phyloP scores from a whole-genome alignment of 2,329 filamentous ascomycete genomes.

The Curvularia hawaiiensis region DNA sequence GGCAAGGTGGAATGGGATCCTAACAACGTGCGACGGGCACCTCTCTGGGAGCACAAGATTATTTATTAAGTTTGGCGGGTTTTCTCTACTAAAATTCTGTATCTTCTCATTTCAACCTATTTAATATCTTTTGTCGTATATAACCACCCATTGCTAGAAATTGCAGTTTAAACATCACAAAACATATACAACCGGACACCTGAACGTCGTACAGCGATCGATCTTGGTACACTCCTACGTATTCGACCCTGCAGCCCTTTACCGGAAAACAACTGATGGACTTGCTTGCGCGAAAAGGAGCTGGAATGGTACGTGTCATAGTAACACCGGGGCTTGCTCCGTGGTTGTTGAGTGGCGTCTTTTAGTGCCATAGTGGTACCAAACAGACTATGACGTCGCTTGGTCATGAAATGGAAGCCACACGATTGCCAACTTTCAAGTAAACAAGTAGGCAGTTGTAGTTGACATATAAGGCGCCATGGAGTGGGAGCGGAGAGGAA shows the following conservation, averaged over 20 bases:
- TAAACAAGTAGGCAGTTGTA: background rate
- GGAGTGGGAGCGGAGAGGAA: background rate
- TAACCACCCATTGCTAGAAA: background rate
- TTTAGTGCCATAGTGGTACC: slow-evolving; percentile 2
- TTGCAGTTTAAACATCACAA: background rate
- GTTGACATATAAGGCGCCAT: slow-evolving; percentile 1
- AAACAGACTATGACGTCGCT: slow-evolving; percentile 11
- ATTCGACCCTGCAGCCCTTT: background rate
- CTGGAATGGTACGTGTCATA: background rate
- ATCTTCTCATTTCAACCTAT: background rate
- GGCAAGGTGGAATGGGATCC: slow-evolving; percentile 50
- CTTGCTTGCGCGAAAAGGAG: background rate
- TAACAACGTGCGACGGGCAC: slow-evolving; percentile 4
- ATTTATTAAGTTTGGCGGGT: background rate
- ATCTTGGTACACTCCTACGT: background rate
- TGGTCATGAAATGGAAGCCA: slow-evolving; percentile 2
- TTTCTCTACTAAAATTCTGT: background rate
- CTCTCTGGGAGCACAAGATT: slow-evolving; percentile 10
- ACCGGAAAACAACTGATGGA: background rate
- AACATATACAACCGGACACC: background rate
- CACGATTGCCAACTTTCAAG: slow-evolving; percentile 13
- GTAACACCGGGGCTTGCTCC: slow-evolving; percentile 2
- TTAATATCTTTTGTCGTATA: background rate
- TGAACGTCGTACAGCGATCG: background rate
- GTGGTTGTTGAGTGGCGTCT: slow-evolving; percentile 3